Base-by-base conservation (phyloP, 75 land plant species). In the Gnetum montanum region DNA sequence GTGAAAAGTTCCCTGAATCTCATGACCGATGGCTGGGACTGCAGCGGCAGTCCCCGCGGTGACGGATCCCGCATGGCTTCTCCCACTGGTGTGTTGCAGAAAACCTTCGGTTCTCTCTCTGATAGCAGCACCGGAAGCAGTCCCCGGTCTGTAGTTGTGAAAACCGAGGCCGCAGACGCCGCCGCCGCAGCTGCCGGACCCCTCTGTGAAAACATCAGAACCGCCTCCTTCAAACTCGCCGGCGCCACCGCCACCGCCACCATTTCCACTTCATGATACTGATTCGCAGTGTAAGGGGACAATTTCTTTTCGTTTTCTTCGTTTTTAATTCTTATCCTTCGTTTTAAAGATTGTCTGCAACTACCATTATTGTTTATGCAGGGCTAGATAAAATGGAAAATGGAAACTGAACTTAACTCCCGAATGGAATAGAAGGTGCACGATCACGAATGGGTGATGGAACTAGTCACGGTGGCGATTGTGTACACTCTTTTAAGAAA, bases 1-100 rank as follows among this genome's bases (percentile, higher is more conserved):
- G 47, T 64, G 0, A 28, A 65, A 24, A 20, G 57, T n/a, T 31
- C 66, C 68, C 61, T 74, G 0, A 80, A 80, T 60, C 76, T 81
- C 16, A 69, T 75, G 82, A 69, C 66, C 1, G 72, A 59, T 13
- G 65, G 73, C 2, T 78, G 85, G 86, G 79, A 82, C 13, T 37
- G 47, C 43, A 53, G 55, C 36, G 27, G 24, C 4, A 25, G 50
- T 2, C 59, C 60, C 26, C 61, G 45, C 18, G 55, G 55, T 48
- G 71, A 62, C n/a, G 67, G 67, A 27, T 77, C 79, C 0, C 68
- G 40, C 20, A 7, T 75, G 33, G 67, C 82, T 13, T 82, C 86
- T 0, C 88, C 88, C 1, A 74, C 83, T 1, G 83, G 83, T 11
- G 86, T 81, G 16, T 43, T 81, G 34, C 84, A 77, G 36, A 81